phyloP scores from a whole-genome alignment of 257 asterid species.

The Misopates orontium region DNA sequence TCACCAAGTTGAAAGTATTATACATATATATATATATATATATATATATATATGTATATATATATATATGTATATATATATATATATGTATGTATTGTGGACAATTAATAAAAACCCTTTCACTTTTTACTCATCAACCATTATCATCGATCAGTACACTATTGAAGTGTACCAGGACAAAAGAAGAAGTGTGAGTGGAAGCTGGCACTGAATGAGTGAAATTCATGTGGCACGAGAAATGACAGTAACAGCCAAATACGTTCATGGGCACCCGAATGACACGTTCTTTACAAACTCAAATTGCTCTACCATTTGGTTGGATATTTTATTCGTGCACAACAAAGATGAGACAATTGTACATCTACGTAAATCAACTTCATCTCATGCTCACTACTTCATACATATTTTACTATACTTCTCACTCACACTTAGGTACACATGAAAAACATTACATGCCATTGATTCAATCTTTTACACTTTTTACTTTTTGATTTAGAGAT shows the following conservation, averaged over 20 bases:
- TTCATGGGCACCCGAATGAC: conserved; percentile 21
- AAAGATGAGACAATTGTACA: conserved; percentile 57
- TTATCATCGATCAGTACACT: not conserved
- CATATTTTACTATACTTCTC: no score
- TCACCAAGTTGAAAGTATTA: no score
- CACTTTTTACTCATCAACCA: not conserved
- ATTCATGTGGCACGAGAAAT: conserved; percentile 12
- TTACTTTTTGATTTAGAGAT: no score
- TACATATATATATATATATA: no score
- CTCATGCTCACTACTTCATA: conserved; percentile 16
- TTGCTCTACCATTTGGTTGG: conserved; percentile 37
- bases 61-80: no score
- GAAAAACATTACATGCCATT: no score
- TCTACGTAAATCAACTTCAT: conserved; percentile 34
- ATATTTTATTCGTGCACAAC: conserved; percentile 43
- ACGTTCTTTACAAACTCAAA: conserved; percentile 29
- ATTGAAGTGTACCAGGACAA: conserved; percentile 30
- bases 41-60: no score
- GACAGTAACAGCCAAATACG: conserved; percentile 21
- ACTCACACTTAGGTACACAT: not conserved
- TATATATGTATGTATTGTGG: no score
- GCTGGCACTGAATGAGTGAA: conserved; percentile 38
- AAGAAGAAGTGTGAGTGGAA: conserved; percentile 38
- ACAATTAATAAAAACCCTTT: no score
- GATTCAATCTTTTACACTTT: no score